phyloP scores from a whole-genome alignment of 345 rosid genomes.

The Boechera retrofracta region DNA sequence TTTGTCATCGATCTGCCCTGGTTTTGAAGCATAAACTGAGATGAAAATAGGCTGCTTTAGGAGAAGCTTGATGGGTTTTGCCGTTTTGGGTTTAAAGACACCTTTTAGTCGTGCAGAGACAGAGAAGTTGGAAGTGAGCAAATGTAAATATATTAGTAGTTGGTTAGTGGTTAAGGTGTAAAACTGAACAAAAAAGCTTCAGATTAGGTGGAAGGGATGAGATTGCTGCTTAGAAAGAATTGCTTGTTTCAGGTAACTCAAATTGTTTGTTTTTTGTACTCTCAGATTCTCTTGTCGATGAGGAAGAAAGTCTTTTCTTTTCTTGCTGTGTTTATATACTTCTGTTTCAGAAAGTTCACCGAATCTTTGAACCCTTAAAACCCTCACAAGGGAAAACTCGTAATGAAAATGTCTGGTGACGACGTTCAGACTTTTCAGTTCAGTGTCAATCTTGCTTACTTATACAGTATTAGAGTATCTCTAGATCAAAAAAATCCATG shows the following conservation, averaged over 20 bases:
- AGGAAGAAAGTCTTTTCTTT: constrained; percentile 5
- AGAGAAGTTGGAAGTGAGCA: constrained; percentile 23
- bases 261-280: constrained; percentile 23
- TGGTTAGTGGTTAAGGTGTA: constrained; percentile 33
- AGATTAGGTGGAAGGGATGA: constrained; percentile 38
- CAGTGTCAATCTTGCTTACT: background rate
- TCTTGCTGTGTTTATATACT: background rate
- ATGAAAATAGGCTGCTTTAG: constrained; percentile 24
- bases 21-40: constrained; percentile 23
- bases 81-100: constrained; percentile 7
- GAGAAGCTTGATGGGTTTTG: constrained; percentile 21
- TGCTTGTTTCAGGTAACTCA: constrained; percentile 29
- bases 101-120: constrained; percentile 11
- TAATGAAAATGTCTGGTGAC: background rate
- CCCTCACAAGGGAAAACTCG: background rate
- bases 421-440: background rate
- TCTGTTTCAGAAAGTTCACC: background rate
- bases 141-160: constrained; percentile 38
- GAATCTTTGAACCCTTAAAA: background rate
- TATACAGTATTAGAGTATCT: too few species aligned
- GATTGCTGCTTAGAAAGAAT: constrained; percentile 32
- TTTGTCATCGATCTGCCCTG: background rate
- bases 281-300: constrained; percentile 18
- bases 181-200: constrained; percentile 8
- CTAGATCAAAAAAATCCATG: background rate